Conservation (phyloP, 106 monocot genomes). For the Dendrobium huoshanense region DNA sequence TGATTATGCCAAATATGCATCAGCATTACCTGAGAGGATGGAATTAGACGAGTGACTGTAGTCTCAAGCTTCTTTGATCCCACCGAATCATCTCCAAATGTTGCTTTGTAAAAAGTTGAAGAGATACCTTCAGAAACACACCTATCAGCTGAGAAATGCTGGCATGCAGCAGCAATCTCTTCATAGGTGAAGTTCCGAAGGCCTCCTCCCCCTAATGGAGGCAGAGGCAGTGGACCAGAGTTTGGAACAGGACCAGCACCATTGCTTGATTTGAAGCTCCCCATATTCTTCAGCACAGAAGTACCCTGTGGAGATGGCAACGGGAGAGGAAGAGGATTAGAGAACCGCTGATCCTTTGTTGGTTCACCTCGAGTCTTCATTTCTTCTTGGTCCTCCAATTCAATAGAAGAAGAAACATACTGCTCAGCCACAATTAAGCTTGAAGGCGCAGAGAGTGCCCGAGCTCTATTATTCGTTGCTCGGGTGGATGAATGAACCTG, state of each 20-base stretch:
- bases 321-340: conserved; percentile 76
- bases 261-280: conserved; percentile 66
- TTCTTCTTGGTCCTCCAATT: conserved; percentile 62
- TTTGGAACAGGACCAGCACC: conserved; percentile 18
- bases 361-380: conserved; percentile 16
- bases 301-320: conserved; percentile 46
- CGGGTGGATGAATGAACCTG: conserved; percentile 19
- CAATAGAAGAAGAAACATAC: conserved; percentile 32
- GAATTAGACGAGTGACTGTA: conserved; percentile 53
- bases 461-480: conserved; percentile 30
- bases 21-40: conserved; percentile 61
- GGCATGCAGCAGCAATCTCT: conserved; percentile 73
- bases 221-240: conserved; percentile 79
- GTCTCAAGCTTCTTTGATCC: conserved; percentile 62
- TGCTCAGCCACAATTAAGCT: conserved; percentile 52
- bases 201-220: conserved; percentile 47
- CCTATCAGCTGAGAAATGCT: conserved; percentile 58
- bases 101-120: conserved; percentile 62
- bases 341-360: conserved; percentile 44
- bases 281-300: conserved; percentile 40
- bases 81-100: conserved; percentile 68
- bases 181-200: conserved; percentile 74
- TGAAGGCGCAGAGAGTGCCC: conserved; percentile 87
- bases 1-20: neutral
- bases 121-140: conserved; percentile 71